Base-by-base conservation (phyloP, 352 stramenopile genomes). In the Labyrinthula sp. region DNA sequence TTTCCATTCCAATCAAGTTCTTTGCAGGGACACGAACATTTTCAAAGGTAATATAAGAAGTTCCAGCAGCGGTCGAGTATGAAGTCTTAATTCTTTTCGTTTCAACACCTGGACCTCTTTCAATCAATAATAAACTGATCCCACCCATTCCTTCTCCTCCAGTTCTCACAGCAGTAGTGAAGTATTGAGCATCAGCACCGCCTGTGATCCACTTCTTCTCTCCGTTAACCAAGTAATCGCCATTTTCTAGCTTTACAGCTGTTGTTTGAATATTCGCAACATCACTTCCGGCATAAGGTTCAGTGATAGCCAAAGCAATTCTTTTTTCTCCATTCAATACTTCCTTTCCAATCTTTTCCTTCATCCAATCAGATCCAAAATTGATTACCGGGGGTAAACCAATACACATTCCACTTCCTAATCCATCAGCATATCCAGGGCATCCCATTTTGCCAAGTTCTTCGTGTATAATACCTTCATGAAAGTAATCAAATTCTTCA, bases 1-100 rank as follows among this genome's bases (percentile, higher is more conserved):
- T 33, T 28, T 52, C 43, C 18, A 10, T 18, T 22, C 43, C 43
- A 26, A 52, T 52, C 31, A 52, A 25, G 43, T 52, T 52, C 34
- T 52, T 35, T 15, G 5, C 17, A 6, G 43, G 43, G 12, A 52
- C 43, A 31, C 47, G 40, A 35, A 52, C 43, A 33, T 66, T 30
- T 60, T 65, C 47, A 38, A 58, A 47, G 60, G 59, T 57, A 20
- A 56, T 50, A 41, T 56, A 54, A 18, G 47, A 28, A 2, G 38
- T 54, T 12, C 38, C 41, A 5, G 38, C 38, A 6, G 38, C 49
- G 15, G 41, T 38, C 10, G 41, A 54, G 47, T 54, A 56, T 12
- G 23, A 29, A 0, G 43, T 52, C 43, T 52, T 52, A 20, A 52
- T 52, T 28, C 47, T 52, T 35, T 31, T 31, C 28, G 10, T 40